Percentiles rank a stretch among this genome's conserved stretches.
Evolutionary conservation across 768 basidiomycete species (phyloP).

Genomic region (Clathrus columnatus): DNA sequence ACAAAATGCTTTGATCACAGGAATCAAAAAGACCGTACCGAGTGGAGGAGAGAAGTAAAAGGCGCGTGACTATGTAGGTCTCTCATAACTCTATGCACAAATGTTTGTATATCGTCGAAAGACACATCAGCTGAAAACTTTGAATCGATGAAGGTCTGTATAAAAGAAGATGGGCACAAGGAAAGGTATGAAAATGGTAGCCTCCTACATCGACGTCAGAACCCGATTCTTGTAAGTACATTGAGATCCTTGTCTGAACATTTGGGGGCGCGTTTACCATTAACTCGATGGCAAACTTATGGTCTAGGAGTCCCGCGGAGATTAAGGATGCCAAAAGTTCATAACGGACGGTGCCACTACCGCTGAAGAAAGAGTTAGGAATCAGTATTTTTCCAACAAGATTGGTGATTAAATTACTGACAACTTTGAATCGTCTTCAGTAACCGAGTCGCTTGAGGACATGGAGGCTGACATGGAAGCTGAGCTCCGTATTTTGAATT

Average conservation of each 20-base stretch:
- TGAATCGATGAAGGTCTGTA: conserved; percentile 31
- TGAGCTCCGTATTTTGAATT: neutral
- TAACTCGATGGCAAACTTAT: conserved; percentile 39
- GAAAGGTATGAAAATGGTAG: neutral
- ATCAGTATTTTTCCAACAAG: conserved; percentile 20
- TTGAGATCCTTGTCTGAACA: conserved; percentile 35
- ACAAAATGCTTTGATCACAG: neutral
- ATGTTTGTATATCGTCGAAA: conserved; percentile 26
- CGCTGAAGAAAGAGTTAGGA: conserved; percentile 26
- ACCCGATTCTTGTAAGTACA: conserved; percentile 56
- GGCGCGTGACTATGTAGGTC: conserved; percentile 49
- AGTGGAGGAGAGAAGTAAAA: conserved; percentile 48
- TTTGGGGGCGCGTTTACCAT: conserved; percentile 46
- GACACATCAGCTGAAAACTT: conserved; percentile 46
- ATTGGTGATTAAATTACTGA: conserved; percentile 19
- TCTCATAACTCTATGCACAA: conserved; percentile 36
- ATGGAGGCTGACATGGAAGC: neutral
- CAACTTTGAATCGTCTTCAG: conserved; percentile 23
- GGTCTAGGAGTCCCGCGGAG: conserved; percentile 45
- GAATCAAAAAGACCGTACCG: conserved; percentile 33
- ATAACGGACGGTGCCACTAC: neutral
- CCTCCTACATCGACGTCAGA: conserved; percentile 45
- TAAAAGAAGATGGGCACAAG: conserved; percentile 7
- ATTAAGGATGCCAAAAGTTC: conserved; percentile 51
- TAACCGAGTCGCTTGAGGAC: neutral